phyloP scores from a whole-genome alignment of 208 protist species.

The Leishmania major region DNA sequence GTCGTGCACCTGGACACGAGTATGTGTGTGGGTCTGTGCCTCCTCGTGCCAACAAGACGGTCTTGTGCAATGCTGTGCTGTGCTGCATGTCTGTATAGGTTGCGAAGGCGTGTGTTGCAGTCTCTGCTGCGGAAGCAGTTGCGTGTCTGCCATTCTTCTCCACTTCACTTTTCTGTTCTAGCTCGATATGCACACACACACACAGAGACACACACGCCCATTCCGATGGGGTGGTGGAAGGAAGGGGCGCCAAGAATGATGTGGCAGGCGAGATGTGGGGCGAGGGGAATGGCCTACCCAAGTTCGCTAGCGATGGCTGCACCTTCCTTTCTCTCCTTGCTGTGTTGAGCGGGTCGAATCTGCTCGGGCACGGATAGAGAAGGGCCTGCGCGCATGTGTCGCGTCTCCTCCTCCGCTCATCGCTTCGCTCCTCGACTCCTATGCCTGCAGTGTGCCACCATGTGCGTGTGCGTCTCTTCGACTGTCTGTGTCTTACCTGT shows the following conservation, averaged over 20 bases:
- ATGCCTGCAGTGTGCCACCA: not conserved
- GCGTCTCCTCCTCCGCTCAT: not conserved
- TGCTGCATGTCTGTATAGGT: not conserved
- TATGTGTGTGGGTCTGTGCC: not conserved
- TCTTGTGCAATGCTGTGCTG: not conserved
- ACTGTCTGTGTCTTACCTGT: not conserved
- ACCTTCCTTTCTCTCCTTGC: not conserved
- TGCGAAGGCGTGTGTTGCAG: not conserved
- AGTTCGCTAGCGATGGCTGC: not conserved
- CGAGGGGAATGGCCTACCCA: not conserved
- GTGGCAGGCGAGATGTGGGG: not conserved
- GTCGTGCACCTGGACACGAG: not conserved
- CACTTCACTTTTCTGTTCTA: not conserved
- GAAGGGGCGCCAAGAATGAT: not conserved
- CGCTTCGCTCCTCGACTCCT: not conserved
- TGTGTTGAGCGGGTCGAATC: not conserved
- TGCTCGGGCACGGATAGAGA: not conserved
- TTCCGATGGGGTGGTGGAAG: not conserved
- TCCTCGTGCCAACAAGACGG: not conserved
- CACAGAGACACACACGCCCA: not conserved
- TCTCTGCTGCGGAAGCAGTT: not conserved
- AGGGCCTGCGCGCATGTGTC: not conserved
- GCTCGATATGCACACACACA: not conserved
- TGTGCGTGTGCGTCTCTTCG: not conserved
- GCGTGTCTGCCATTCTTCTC: not conserved